Conservation (phyloP, 306 rosid species). For the Vigna unguiculata region DNA sequence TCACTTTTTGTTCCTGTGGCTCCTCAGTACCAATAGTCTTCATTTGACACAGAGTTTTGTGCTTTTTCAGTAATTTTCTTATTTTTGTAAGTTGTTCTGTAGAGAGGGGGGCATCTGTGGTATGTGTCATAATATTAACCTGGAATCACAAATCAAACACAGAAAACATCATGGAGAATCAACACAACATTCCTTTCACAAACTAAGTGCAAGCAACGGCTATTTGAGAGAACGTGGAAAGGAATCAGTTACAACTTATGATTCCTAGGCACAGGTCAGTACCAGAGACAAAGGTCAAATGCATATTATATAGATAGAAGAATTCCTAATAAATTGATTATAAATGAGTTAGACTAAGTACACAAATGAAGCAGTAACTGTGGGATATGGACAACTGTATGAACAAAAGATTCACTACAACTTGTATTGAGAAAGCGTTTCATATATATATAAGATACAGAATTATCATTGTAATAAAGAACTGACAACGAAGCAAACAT, state of each 20-base stretch:
- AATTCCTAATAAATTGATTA: conserved; percentile 30
- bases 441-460: conserved; percentile 9
- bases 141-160: conserved; percentile 50
- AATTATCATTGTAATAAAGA: conserved; percentile 18
- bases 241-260: conserved; percentile 24
- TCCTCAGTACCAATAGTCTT: conserved; percentile 58
- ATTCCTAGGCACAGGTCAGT: conserved; percentile 18
- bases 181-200: conserved; percentile 11
- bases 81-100: conserved; percentile 77
- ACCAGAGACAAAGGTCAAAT: conserved; percentile 8
- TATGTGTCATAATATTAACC: conserved; percentile 93
- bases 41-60: conserved; percentile 62
- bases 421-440: conserved; percentile 17
- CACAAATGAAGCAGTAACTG: conserved; percentile 17
- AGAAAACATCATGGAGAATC: conserved; percentile 41
- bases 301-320: conserved; percentile 31
- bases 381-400: conserved; percentile 21
- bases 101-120: conserved; percentile 75
- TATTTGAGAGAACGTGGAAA: conserved; percentile 19
- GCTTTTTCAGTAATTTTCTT: conserved; percentile 80
- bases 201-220: conserved; percentile 29
- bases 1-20: conserved; percentile 45
- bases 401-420: background rate
- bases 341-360: background rate
- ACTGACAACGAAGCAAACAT: conserved; percentile 3